A percentile compares a stretch with the other conserved stretches of the same genome.
Evolutionary conservation across 306 rosid species (phyloP).

Genomic region (Corylus heterophylla): DNA sequence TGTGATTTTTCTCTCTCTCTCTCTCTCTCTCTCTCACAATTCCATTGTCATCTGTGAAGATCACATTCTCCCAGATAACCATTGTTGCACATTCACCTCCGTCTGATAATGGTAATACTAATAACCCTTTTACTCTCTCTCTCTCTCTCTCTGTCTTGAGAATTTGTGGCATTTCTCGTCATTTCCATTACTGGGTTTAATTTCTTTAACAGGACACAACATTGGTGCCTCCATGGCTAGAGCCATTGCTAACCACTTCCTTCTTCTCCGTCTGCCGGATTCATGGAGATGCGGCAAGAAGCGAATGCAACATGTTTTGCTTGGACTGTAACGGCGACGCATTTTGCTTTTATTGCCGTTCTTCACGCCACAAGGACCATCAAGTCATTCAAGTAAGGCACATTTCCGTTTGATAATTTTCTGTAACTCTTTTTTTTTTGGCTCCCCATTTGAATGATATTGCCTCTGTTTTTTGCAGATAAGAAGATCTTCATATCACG

Average conservation of each 20-base stretch:
- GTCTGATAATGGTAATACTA: slow-evolving; percentile 12
- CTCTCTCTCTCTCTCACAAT: not conserved
- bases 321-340: slow-evolving; percentile 70
- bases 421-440: no score
- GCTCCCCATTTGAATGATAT: no score
- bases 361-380: slow-evolving; percentile 83
- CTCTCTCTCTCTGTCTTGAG: not conserved
- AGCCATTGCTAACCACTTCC: slow-evolving; percentile 58
- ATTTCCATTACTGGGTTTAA: slow-evolving; percentile 4
- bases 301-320: slow-evolving; percentile 93
- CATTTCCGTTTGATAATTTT: not conserved
- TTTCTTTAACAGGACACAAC: slow-evolving; percentile 45
- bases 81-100: slow-evolving; percentile 31
- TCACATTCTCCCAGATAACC: slow-evolving; percentile 27
- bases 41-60: not conserved
- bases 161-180: not conserved
- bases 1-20: slow-evolving; percentile 9
- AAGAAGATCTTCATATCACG: slow-evolving; percentile 89
- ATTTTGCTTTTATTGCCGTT: slow-evolving; percentile 91
- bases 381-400: slow-evolving; percentile 77
- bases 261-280: slow-evolving; percentile 74
- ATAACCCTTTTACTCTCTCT: not conserved
- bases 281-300: slow-evolving; percentile 72
- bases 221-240: slow-evolving; percentile 85
- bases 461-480: slow-evolving; percentile 41